These are phyloP conservation scores for Lactifluus piperatus DNA, from an alignment of 768 basidiomycete genomes.

Conservation along the genomic window DNA sequence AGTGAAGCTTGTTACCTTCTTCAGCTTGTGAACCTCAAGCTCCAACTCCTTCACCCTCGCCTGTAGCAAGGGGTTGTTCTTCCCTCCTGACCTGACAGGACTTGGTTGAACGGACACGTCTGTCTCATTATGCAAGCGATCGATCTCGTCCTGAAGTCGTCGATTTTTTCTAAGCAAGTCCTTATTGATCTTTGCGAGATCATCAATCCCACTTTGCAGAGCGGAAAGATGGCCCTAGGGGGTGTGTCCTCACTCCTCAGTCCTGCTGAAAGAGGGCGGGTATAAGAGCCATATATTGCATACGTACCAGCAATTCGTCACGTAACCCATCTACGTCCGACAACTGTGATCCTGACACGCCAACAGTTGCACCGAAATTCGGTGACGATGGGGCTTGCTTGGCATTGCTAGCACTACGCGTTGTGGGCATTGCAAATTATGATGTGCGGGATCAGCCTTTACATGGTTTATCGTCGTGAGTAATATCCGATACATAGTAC, in stretches of 20 bases:
- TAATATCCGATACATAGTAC: not conserved
- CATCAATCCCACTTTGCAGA: slow-evolving; percentile 1
- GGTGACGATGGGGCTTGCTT: not conserved
- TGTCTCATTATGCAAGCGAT: slow-evolving; percentile 4
- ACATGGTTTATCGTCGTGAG: not conserved
- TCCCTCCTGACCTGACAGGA: slow-evolving; percentile 1
- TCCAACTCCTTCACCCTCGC: slow-evolving; percentile 21
- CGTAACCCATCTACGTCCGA: not conserved
- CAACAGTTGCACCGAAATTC: not conserved
- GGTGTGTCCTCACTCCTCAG: not conserved
- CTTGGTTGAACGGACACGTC: not conserved
- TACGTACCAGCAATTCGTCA: not conserved
- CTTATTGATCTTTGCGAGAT: not conserved
- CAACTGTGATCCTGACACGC: not conserved
- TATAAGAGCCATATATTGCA: not conserved
- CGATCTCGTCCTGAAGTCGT: slow-evolving; percentile 2
- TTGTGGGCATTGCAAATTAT: slow-evolving; percentile 2
- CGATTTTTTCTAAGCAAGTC: not conserved
- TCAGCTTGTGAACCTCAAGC: slow-evolving; percentile 21
- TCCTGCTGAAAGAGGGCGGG: not conserved
- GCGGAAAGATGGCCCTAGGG: slow-evolving; percentile 9
- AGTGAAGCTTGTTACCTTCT: slow-evolving; percentile 23
- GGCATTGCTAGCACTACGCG: slow-evolving; percentile 7
- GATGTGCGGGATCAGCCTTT: not conserved
- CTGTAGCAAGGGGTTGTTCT: slow-evolving; percentile 13